These are phyloP conservation scores for Nakaseomyces uthaithaninus DNA, from an alignment of 1,139 yeast species.

Conservation along the genomic window DNA sequence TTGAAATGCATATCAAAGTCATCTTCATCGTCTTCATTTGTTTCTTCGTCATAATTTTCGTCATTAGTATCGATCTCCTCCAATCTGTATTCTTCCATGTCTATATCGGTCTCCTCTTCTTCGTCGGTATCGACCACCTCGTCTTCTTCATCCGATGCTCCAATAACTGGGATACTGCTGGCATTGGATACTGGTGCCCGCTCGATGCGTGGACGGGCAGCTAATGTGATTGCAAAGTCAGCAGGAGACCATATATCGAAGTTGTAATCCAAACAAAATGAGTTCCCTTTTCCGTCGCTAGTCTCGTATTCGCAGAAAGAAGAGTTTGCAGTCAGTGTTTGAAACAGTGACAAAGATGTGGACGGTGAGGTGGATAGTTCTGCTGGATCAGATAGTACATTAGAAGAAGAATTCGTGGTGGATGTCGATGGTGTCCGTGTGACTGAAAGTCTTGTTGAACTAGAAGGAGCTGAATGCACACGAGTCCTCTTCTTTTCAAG, in stretches of 20 bases:
- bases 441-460: neutral
- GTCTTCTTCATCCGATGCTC: constrained; percentile 8
- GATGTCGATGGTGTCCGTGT: neutral
- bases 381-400: neutral
- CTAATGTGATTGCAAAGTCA: neutral
- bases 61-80: constrained; percentile 15
- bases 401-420: neutral
- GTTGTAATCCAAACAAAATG: neutral
- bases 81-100: constrained; percentile 3
- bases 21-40: constrained; percentile 8
- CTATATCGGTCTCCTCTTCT: constrained; percentile 4
- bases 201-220: neutral
- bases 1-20: constrained; percentile 26
- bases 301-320: constrained; percentile 5
- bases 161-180: constrained; percentile 1
- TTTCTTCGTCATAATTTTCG: neutral
- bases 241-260: constrained; percentile 4
- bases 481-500: neutral
- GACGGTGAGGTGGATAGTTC: constrained; percentile 3
- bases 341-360: neutral
- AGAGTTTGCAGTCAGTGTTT: neutral
- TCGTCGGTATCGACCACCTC: constrained; percentile 8
- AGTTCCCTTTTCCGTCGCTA: neutral
- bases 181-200: neutral
- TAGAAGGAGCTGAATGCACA: neutral